Evolutionary conservation across 345 rosid species (phyloP), one percentile per base, ranked within the genome.

Genomic region (Brassica nigra): DNA sequence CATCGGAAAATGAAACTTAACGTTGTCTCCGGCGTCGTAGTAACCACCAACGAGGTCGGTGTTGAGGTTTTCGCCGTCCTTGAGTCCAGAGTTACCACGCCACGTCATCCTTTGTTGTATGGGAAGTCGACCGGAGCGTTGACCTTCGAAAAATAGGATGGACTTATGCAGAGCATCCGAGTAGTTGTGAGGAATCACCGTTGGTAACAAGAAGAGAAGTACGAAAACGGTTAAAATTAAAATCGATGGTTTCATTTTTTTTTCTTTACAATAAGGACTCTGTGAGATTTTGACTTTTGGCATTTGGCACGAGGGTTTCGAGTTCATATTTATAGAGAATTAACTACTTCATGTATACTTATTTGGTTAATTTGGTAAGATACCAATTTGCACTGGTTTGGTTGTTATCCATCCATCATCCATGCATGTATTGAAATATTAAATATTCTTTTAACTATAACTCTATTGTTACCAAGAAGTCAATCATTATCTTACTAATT

Each of bases 111-210:
- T 88, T 68, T 93, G 99, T 74, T 91, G 86, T 8, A 29, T 81
- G 0, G 99, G 97, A 67, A 95, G 73, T 75, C 27, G 80, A 2
- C 97, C 99, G 1, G 99, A 95, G 37, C 99, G 87, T 64, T 95
- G 99, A 63, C 99, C 99, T 71, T 91, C 94, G 76, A 95, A 95
- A 85, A 95, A 95, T 39, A 95, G 88, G 71, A 93, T 93, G n/a
- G 96, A 86, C 78, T 95, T 95, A 47, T 86, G 83, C 49, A 95
- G 83, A 62, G 98, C 98, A 20, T 90, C 96, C 2, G 44, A 61
- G 79, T 93, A 95, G 71, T 93, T 89, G 44, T 87, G 99, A 80
- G 78, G 29, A 27, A 42, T 74, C 27, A 36, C 81, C 31, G 39
- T 2, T 15, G 86, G 80, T 20, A 72, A 30, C 7, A 70, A 30